Evolutionary conservation across 345 rosid genomes (phyloP).

Genomic region (Hibiscus mutabilis): DNA sequence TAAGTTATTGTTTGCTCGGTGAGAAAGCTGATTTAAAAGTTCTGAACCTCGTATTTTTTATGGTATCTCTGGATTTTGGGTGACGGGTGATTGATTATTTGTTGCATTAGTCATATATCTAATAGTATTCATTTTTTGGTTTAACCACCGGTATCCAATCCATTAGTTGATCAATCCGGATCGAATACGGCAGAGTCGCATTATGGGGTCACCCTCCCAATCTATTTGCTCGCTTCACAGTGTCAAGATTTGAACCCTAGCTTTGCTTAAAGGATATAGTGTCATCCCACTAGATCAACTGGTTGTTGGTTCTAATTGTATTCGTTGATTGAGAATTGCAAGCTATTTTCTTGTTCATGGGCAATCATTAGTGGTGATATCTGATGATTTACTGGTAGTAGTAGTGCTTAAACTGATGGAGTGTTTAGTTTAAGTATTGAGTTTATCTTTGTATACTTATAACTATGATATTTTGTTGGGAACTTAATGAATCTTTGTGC

Average conservation of each 20-base stretch:
- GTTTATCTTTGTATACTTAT: neutral
- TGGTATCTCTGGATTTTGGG: too few relatives aligned
- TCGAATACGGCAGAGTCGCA: too few relatives aligned
- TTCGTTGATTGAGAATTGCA: neutral
- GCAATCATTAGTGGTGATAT: neutral
- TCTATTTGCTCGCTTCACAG: too few relatives aligned
- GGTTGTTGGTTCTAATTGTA: neutral
- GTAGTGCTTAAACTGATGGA: conserved; percentile 6
- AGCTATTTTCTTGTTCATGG: neutral
- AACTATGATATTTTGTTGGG: neutral
- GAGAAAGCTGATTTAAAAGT: neutral
- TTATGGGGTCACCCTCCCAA: too few relatives aligned
- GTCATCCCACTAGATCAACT: too few relatives aligned
- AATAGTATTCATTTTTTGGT: neutral
- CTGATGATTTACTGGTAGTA: neutral
- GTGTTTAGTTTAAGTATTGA: neutral
- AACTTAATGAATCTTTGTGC: neutral
- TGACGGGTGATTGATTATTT: neutral
- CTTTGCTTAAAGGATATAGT: too few relatives aligned
- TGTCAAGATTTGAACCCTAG: too few relatives aligned
- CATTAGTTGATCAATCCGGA: too few relatives aligned
- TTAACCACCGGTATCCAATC: too few relatives aligned
- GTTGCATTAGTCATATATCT: neutral
- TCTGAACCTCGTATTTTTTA: neutral
- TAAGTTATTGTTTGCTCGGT: conserved; percentile 4